A percentile compares a stretch with the other conserved stretches of the same genome.
These are phyloP conservation scores for Ustilago lituana DNA, from an alignment of 1,284 basidiomycete species.

Conservation along the genomic window DNA sequence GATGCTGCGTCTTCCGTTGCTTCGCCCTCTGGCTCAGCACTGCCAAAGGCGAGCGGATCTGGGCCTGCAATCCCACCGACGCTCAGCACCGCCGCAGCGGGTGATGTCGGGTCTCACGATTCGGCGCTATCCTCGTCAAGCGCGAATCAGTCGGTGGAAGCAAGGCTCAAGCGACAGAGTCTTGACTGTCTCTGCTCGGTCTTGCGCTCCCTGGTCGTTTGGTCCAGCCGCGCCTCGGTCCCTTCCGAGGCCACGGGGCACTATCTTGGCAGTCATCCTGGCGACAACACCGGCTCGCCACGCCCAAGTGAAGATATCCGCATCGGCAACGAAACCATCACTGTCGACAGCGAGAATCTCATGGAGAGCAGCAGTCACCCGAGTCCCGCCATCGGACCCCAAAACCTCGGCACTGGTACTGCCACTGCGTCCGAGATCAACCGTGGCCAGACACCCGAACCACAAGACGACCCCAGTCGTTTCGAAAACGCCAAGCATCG, in stretches of 20 bases:
- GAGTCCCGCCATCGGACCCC: slow-evolving; percentile 14
- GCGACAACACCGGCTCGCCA: slow-evolving; percentile 35
- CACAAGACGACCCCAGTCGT: slow-evolving; percentile 83
- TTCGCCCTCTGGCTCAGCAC: slow-evolving; percentile 1
- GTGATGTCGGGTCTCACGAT: slow-evolving; percentile 26
- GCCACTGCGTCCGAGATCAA: slow-evolving; percentile 18
- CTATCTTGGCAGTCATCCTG: slow-evolving; percentile 10
- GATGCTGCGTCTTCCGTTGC: slow-evolving; percentile 25
- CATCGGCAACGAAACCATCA: slow-evolving; percentile 50
- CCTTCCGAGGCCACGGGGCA: slow-evolving; percentile 25
- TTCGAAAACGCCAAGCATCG: slow-evolving; percentile 97
- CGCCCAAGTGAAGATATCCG: slow-evolving; percentile 50
- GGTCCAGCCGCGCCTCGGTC: slow-evolving; percentile 50
- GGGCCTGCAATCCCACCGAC: slow-evolving; percentile 51
- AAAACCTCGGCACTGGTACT: slow-evolving; percentile 9
- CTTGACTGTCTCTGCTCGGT: slow-evolving; percentile 65
- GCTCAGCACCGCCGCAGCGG: slow-evolving; percentile 44
- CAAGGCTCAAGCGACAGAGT: slow-evolving; percentile 63
- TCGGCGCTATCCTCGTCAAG: slow-evolving; percentile 14
- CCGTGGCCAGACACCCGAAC: slow-evolving; percentile 32
- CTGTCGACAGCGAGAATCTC: slow-evolving; percentile 44
- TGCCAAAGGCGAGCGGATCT: slow-evolving; percentile 19
- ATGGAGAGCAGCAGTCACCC: slow-evolving; percentile 35
- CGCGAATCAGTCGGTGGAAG: slow-evolving; percentile 56
- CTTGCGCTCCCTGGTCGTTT: slow-evolving; percentile 63